phyloP scores from a whole-genome alignment of 805 yeast genomes.

The Kluyveromyces siamensis region DNA sequence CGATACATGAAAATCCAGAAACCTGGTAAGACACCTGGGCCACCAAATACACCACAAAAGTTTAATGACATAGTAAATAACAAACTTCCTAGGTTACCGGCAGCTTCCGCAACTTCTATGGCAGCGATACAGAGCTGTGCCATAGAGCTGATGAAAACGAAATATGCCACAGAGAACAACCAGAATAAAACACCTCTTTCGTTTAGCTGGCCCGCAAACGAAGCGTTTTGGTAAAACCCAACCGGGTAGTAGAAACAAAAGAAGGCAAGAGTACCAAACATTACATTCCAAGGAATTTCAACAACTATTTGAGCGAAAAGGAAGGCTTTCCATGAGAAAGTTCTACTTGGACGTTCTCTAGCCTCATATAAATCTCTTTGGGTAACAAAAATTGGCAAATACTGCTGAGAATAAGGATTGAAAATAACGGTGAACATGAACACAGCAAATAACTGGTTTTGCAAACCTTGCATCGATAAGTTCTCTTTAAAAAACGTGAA shows the following conservation, averaged over 20 bases:
- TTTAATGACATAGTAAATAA: constrained; percentile 53
- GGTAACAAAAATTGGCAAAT: constrained; percentile 49
- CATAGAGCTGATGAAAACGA: constrained; percentile 45
- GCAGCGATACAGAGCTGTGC: constrained; percentile 55
- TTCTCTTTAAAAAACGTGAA: constrained; percentile 66
- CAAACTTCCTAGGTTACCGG: constrained; percentile 50
- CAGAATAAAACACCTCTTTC: constrained; percentile 53
- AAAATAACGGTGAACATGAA: constrained; percentile 58
- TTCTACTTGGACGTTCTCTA: constrained; percentile 65
- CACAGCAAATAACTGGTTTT: constrained; percentile 71
- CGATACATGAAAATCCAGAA: constrained; percentile 79
- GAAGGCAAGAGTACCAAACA: constrained; percentile 54
- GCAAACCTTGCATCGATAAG: constrained; percentile 57
- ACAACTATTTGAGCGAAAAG: constrained; percentile 52
- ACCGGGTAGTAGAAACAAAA: constrained; percentile 66
- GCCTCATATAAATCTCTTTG: constrained; percentile 65
- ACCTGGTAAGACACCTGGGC: constrained; percentile 50
- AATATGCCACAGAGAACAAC: constrained; percentile 38
- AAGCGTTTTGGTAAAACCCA: constrained; percentile 55
- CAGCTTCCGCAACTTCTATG: constrained; percentile 49
- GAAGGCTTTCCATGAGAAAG: constrained; percentile 59
- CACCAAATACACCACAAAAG: constrained; percentile 72
- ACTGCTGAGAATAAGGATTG: constrained; percentile 51
- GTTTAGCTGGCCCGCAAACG: constrained; percentile 36
- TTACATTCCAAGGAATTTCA: constrained; percentile 57